These are phyloP conservation scores for Aureobasidium sp. DNA, from an alignment of 2,329 filamentous ascomycete species.

Conservation along the genomic window DNA sequence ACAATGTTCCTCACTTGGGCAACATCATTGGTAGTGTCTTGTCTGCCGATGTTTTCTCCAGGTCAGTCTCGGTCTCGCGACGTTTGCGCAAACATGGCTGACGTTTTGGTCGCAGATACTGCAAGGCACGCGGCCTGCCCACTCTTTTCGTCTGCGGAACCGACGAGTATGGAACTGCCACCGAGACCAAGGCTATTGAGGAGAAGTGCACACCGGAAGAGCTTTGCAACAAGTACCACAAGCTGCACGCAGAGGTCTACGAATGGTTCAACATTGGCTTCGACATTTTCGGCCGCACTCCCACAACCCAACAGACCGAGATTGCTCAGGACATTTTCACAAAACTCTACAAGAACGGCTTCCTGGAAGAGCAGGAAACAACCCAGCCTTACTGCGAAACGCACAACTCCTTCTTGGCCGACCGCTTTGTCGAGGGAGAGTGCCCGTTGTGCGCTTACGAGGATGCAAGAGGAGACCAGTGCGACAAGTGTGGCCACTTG, in stretches of 20 bases:
- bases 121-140: slow-evolving; percentile 68
- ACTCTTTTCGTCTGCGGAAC: slow-evolving; percentile 83
- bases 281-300: slow-evolving; percentile 90
- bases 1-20: slow-evolving; percentile 70
- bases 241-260: slow-evolving; percentile 83
- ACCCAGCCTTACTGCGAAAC: slow-evolving; percentile 82
- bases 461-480: slow-evolving; percentile 48
- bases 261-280: slow-evolving; percentile 95
- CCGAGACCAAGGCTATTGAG: slow-evolving; percentile 90
- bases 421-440: slow-evolving; percentile 75
- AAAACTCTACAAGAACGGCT: slow-evolving; percentile 82
- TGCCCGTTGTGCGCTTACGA: slow-evolving; percentile 61
- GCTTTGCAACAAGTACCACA: slow-evolving; percentile 88
- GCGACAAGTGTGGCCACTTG: slow-evolving; percentile 44
- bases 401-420: slow-evolving; percentile 61
- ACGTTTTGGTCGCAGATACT: slow-evolving; percentile 50
- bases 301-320: slow-evolving; percentile 78
- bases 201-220: slow-evolving; percentile 74
- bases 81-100: slow-evolving; percentile 1
- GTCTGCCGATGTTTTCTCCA: slow-evolving; percentile 70
- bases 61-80: slow-evolving; percentile 14
- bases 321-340: slow-evolving; percentile 90
- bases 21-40: slow-evolving; percentile 85
- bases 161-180: slow-evolving; percentile 93
- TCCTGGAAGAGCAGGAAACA: slow-evolving; percentile 77